Base-by-base conservation (phyloP, 129 eudicot species). In the Lactuca saligna region DNA sequence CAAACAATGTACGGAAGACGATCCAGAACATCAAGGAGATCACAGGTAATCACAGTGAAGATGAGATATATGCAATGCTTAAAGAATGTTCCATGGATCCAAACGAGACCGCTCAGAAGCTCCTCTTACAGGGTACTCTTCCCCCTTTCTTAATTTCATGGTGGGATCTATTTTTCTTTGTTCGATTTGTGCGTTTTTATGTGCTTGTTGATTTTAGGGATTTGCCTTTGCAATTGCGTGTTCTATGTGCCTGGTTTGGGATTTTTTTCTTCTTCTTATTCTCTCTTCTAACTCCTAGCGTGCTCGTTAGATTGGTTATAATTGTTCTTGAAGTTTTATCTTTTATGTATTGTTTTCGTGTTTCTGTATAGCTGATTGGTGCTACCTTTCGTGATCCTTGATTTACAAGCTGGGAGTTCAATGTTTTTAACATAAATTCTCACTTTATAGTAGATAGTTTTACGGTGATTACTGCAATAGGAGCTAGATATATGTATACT, bases 51-150 rank as follows among this genome's bases (percentile, higher is more conserved):
- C 91, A 92, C 67, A 76, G 81, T 66, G 98, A 92, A 11, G 98
- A 89, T 60, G 98, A 92, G 80, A 87, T 92, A 35, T 92, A 92
- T 77, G 83, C 87, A 63, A 87, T 81, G 91, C 91, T 92, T 39
- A 84, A 79, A 75, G 98, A 92, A 41, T 86, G 96, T 75, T 72
- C 79, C 37, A 92, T 88, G 96, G 98, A 92, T 87, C 98, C 98
- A 65, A 86, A 92, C 75, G 98, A 92, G 75, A 86, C 98, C 48
- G 58, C 81, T 0, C 95, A 92, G 77, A 86, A 83, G 86, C 95
- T 92, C 33, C 83, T 92, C 38, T 70, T 37, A 16, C 98, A 86
- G 65, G 98, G 98, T 90, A 48, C 15, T 41, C 46, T 39, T 15
- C 65, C 15, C 51, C 0, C 3, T 54, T 9, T 63, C n/a, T 42